Evolutionary conservation across 768 basidiomycete species (phyloP), one percentile per base, ranked within the genome.

Genomic region (Glaciozyma antarctica): DNA sequence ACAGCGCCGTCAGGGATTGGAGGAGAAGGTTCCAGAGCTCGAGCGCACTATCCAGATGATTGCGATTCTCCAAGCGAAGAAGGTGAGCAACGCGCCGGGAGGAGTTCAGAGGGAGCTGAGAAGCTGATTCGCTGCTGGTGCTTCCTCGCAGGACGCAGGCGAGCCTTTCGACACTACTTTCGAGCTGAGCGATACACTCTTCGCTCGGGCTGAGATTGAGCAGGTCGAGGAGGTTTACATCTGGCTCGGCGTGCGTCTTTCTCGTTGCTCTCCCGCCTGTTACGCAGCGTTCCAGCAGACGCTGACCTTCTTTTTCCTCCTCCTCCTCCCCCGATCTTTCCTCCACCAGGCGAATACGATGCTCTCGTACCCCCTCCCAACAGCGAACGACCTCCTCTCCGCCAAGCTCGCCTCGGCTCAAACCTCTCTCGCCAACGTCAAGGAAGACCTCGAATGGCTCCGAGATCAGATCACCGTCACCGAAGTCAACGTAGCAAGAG

Each of bases 21-120:
- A 92, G 71, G 88, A 90, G 67, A 98, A 99, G 81, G 92, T 97
- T 45, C 93, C 94, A 0, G 95, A 99, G 76, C 90, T 98, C 73
- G 83, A 83, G 73, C 91, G 92, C 79, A 97, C 93, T 3, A 78
- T 99, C 51, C 81, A 81, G 67, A 94, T 97, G 84, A 90, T 97
- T 26, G 84, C 87, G 44, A 85, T 86, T 73, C 75, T 76, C 60
- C 81, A 80, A 64, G 75, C 77, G 28, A 74, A 44, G 71, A 73
- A 19, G 80, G 79, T n/a, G 78, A 21, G 58, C 21, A 17, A 17
- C 13, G 3, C 48, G 43, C 43, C 28, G 32, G 47, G 17, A 12
- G 48, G 15, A 16, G 1, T 9, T 8, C 53, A 47, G 49, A 59
- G 5, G 10, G 6, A 5, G 5, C 57, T 21, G 32, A 1, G 7